These are phyloP conservation scores for Cicer judaicum DNA, from an alignment of 306 rosid species.

Conservation along the genomic window DNA sequence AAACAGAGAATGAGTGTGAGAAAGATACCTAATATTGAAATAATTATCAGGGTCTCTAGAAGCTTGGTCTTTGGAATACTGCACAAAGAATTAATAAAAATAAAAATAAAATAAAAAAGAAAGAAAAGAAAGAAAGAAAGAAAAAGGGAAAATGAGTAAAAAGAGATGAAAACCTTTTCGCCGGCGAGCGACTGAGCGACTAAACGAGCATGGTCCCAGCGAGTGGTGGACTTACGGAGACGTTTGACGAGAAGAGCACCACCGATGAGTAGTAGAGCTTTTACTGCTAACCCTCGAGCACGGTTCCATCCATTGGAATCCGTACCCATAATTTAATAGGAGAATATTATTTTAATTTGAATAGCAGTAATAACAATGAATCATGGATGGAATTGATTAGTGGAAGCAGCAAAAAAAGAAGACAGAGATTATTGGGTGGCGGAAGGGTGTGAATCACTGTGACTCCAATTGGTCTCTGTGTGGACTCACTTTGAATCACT, in stretches of 20 bases:
- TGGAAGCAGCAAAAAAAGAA: not conserved
- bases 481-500: no score
- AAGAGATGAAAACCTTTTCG: conserved; percentile 58
- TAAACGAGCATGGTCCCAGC: conserved; percentile 94
- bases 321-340: conserved; percentile 45
- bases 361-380: not conserved
- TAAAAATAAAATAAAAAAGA: no score
- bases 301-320: conserved; percentile 68
- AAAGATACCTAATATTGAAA: conserved; percentile 83
- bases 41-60: conserved; percentile 88
- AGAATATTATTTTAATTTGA: not conserved
- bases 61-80: conserved; percentile 93
- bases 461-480: no score
- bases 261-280: conserved; percentile 75
- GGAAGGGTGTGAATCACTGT: no score
- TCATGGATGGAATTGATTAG: conserved; percentile 15
- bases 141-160: not conserved
- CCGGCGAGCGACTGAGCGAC: conserved; percentile 85
- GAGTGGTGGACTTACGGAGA: conserved; percentile 94
- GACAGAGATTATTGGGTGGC: no score
- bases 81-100: conserved; percentile 1
- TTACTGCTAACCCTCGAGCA: conserved; percentile 73
- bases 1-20: not conserved
- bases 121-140: not conserved
- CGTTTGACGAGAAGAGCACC: conserved; percentile 89